These are phyloP conservation scores for Emericellopsis atlantica DNA, from an alignment of 2,329 filamentous ascomycete genomes.

Conservation along the genomic window DNA sequence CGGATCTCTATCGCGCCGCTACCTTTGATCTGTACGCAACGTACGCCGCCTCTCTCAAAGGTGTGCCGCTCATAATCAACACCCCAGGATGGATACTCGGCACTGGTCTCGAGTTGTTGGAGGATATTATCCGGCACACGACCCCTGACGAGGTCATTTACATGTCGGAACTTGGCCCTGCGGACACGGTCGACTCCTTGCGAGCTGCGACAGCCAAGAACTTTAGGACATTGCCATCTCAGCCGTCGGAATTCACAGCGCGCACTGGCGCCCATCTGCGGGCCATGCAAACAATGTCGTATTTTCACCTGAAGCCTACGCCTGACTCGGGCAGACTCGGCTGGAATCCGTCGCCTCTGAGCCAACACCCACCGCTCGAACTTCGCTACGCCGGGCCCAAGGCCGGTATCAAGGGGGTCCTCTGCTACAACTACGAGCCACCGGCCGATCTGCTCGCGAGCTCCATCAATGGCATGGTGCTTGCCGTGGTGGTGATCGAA, in stretches of 20 bases:
- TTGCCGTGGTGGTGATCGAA: constrained; percentile 54
- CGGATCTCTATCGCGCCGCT: constrained; percentile 53
- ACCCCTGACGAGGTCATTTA: constrained; percentile 53
- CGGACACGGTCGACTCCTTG: constrained; percentile 42
- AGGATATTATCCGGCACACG: constrained; percentile 38
- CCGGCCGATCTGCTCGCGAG: constrained; percentile 45
- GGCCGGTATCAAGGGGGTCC: constrained; percentile 48
- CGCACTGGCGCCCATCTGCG: constrained; percentile 54
- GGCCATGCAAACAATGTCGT: constrained; percentile 68
- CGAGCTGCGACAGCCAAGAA: constrained; percentile 26
- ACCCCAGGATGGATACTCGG: constrained; percentile 64
- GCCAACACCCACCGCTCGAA: constrained; percentile 43
- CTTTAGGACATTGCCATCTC: constrained; percentile 42
- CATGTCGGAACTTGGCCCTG: constrained; percentile 51
- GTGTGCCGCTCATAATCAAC: constrained; percentile 55
- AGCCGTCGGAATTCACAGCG: constrained; percentile 38
- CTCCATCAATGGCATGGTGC: constrained; percentile 56
- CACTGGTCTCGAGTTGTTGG: constrained; percentile 53
- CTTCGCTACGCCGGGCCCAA: constrained; percentile 42
- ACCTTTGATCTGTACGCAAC: constrained; percentile 52
- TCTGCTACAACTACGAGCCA: constrained; percentile 55
- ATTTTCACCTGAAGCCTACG: constrained; percentile 45
- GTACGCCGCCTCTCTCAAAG: constrained; percentile 23
- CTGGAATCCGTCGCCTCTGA: constrained; percentile 45
- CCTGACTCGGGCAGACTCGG: constrained; percentile 7